A percentile compares a stretch with the other conserved stretches of the same genome.
These are phyloP conservation scores for Colletotrichum brevisporum DNA, from an alignment of 2,329 filamentous ascomycete genomes.

Conservation along the genomic window DNA sequence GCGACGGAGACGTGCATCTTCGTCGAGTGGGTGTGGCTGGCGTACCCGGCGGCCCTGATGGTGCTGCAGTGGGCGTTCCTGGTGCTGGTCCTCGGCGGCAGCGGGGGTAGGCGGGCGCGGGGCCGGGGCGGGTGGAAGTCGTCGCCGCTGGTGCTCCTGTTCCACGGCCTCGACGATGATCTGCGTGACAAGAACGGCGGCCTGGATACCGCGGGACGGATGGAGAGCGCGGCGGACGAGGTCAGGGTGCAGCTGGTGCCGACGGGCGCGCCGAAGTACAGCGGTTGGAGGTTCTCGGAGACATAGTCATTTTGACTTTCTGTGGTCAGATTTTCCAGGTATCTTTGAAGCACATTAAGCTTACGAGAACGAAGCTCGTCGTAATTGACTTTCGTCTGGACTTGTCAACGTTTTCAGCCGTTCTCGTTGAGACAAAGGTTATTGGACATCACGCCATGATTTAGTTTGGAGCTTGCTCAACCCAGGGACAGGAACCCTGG, in stretches of 20 bases:
- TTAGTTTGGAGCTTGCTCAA: too few species aligned
- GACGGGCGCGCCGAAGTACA: background rate
- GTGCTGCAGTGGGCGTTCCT: constrained; percentile 15
- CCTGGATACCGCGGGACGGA: background rate
- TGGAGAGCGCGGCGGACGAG: background rate
- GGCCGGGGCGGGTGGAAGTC: background rate
- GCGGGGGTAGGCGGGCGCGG: background rate
- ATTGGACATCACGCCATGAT: too few species aligned
- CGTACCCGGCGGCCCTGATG: constrained; percentile 5
- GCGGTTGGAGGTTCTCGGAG: background rate
- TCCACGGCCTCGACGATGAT: background rate
- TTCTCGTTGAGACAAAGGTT: too few species aligned
- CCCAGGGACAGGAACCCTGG: too few species aligned
- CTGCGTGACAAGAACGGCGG: background rate
- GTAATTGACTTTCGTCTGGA: too few species aligned
- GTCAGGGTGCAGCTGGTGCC: background rate
- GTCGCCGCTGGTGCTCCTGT: background rate
- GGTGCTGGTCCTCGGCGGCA: background rate
- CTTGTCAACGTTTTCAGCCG: too few species aligned
- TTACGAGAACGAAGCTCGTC: too few species aligned
- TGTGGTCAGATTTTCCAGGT: too few species aligned
- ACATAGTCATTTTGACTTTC: background rate
- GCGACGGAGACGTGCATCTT: constrained; percentile 9
- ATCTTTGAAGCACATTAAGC: too few species aligned
- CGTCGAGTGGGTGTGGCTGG: constrained; percentile 13